Base-by-base conservation (phyloP, 768 basidiomycete genomes). In the Lenzites betulinus region DNA sequence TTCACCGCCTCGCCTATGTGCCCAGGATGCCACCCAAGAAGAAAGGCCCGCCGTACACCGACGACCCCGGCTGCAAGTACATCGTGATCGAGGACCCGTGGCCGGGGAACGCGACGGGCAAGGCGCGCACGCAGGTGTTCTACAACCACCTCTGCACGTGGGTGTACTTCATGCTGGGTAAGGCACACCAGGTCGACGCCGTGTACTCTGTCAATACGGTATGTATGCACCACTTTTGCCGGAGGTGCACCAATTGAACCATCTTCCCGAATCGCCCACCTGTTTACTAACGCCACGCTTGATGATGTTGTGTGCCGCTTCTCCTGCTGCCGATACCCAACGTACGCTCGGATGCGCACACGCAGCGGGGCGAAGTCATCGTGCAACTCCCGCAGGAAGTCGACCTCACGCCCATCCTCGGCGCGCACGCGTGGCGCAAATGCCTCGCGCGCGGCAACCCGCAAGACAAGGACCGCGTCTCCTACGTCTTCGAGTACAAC, bases 51-150 rank as follows among this genome's bases (percentile, higher is more conserved):
- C 68, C 69, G 13, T 71, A 70, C 53, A 39, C 46, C 7, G 67
- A 69, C 30, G 65, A 70, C 44, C 70, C 69, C 0, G 66, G 60
- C 16, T 69, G 66, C 59, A 66, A 63, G 55, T 70, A 67, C 41
- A 55, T 71, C 36, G 69, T 71, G n/a, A 64, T 71, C 49, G 64
- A 65, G 15, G 61, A 67, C 53, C 70, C 70, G 9, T 71, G 69
- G 69, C 69, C 69, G 18, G 64, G 65, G 3, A 50, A 60, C 57
- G 52, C 42, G 46, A 35, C 52, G 7, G 64, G 63, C 47, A 64
- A 58, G 56, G 50, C 26, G 3, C 63, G 69, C 26, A 50, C 52
- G 15, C 26, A 58, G 26, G 30, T n/a, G 1, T 71, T 54, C 53
- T 70, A 42, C 41, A 62, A 70, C 38, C 33, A 43, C 33, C 59